Percentiles rank a stretch among this genome's conserved stretches.
These are phyloP conservation scores for Musa balbisiana DNA, from an alignment of 202 grass and related monocot genomes.

Conservation along the genomic window DNA sequence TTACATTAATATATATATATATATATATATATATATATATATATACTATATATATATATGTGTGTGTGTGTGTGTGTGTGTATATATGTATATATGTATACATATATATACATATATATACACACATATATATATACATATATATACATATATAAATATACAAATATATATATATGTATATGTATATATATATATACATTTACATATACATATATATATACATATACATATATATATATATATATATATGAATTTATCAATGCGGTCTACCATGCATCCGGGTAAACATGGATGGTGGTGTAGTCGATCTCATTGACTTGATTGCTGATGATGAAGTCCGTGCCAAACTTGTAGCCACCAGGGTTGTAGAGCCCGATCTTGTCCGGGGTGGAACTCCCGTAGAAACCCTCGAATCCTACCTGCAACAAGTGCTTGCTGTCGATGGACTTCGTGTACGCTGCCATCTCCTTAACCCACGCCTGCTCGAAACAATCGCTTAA, in stretches of 20 bases:
- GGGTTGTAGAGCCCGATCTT: constrained; percentile 14
- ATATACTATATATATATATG: neutral
- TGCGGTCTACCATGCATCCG: constrained; percentile 28
- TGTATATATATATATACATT: neutral
- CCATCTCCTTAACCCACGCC: constrained; percentile 25
- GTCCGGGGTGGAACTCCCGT: neutral
- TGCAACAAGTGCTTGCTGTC: constrained; percentile 17
- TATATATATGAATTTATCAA: neutral
- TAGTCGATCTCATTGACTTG: constrained; percentile 32
- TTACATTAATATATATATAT: too few species aligned
- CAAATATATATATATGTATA: too few species aligned
- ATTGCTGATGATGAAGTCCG: constrained; percentile 33
- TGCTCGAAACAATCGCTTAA: neutral
- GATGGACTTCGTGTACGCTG: constrained; percentile 9
- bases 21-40: too few species aligned
- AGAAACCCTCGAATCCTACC: constrained; percentile 22
- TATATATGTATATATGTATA: too few species aligned
- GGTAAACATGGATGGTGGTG: constrained; percentile 43
- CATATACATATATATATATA: neutral
- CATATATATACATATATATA: too few species aligned
- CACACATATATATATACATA: too few species aligned
- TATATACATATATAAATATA: too few species aligned
- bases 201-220: neutral
- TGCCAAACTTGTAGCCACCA: neutral
- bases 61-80: too few species aligned